phyloP scores from a whole-genome alignment of 768 basidiomycete genomes.

The Kockovaella imperatae region DNA sequence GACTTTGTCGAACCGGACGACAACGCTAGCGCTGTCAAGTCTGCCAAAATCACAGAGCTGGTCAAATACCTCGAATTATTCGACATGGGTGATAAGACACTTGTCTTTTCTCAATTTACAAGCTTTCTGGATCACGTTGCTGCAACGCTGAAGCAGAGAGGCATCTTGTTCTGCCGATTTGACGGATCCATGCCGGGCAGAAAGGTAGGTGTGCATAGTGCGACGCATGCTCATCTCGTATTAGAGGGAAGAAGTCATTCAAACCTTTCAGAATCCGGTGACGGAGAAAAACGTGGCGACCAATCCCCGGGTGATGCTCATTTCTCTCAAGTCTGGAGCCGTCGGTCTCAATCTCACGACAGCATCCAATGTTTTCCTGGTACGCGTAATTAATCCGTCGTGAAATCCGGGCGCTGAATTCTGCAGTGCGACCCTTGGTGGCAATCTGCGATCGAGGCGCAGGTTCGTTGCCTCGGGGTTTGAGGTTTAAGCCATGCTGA shows the following conservation, averaged over 20 bases:
- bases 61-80: conserved; percentile 63
- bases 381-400: conserved; percentile 24
- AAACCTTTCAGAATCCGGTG: conserved; percentile 50
- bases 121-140: conserved; percentile 76
- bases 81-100: conserved; percentile 63
- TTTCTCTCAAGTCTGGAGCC: conserved; percentile 78
- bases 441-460: conserved; percentile 38
- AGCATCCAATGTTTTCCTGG: conserved; percentile 62
- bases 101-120: conserved; percentile 88
- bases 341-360: conserved; percentile 81
- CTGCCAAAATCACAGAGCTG: conserved; percentile 79
- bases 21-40: conserved; percentile 37
- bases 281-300: not conserved
- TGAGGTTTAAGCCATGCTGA: not conserved
- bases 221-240: not conserved
- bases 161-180: conserved; percentile 69
- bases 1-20: conserved; percentile 17
- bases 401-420: not conserved
- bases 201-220: conserved; percentile 29
- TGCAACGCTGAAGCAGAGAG: conserved; percentile 58
- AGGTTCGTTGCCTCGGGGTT: conserved; percentile 6
- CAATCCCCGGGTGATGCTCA: conserved; percentile 73
- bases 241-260: conserved; percentile 65
- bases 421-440: conserved; percentile 38
- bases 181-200: conserved; percentile 80